phyloP scores from a whole-genome alignment of 2,329 filamentous ascomycete species.

The Neofusicoccum cordaticola region DNA sequence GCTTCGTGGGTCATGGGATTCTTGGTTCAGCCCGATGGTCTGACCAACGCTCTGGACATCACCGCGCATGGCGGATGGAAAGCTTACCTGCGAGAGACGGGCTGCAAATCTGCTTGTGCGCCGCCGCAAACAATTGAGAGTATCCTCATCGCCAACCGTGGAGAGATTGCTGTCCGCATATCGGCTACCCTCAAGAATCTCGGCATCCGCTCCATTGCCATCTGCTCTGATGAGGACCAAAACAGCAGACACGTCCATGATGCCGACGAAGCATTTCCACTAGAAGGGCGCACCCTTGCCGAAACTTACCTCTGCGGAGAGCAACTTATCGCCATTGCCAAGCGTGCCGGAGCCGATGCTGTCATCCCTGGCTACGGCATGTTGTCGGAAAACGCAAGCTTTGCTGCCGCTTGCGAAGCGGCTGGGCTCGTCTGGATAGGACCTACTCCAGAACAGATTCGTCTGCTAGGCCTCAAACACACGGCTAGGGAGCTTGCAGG shows the following conservation, averaged over 20 bases:
- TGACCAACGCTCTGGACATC: too few species aligned
- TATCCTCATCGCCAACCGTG: too few species aligned
- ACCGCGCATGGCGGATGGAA: too few species aligned
- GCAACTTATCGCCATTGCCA: conserved; percentile 18
- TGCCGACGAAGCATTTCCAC: conserved; percentile 33
- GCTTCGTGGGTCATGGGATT: too few species aligned
- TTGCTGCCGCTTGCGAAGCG: conserved; percentile 27
- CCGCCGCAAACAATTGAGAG: too few species aligned
- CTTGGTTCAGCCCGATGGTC: too few species aligned
- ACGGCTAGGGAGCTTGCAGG: conserved; percentile 26
- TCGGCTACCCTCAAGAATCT: conserved; percentile 36
- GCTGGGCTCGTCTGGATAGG: conserved; percentile 36
- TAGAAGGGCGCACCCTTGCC: conserved; percentile 31
- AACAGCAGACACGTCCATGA: conserved; percentile 28
- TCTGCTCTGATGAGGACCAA: conserved; percentile 50
- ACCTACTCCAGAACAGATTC: conserved; percentile 30
- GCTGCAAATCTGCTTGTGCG: too few species aligned
- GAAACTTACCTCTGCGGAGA: conserved; percentile 17
- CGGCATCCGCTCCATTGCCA: conserved; percentile 51
- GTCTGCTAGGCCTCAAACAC: conserved; percentile 33
- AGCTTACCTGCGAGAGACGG: too few species aligned
- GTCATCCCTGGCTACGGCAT: conserved; percentile 38
- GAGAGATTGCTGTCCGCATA: too few species aligned
- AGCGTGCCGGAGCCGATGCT: conserved; percentile 25
- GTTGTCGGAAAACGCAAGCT: conserved; percentile 34